Conservation (phyloP, 495 filamentous ascomycete genomes). For the Penicillium fimorum region DNA sequence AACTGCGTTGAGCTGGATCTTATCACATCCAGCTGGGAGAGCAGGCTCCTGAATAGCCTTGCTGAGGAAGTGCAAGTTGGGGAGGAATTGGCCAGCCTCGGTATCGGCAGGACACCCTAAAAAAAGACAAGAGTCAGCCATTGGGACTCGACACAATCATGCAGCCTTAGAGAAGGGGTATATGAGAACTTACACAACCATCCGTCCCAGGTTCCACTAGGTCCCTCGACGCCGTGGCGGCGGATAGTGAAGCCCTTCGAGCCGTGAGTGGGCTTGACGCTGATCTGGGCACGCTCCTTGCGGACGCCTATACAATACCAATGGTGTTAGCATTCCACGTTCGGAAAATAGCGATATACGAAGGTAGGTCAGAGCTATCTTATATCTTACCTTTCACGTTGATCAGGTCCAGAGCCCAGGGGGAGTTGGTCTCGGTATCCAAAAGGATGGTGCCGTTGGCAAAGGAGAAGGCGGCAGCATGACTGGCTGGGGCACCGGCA, state of each 20-base stretch:
- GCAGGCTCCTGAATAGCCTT: background rate
- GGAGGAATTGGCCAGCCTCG: slow-evolving; percentile 8
- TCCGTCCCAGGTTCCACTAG: slow-evolving; percentile 2
- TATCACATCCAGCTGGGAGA: slow-evolving; percentile 9
- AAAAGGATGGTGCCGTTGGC: slow-evolving; percentile 19
- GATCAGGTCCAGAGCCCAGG: slow-evolving; percentile 23
- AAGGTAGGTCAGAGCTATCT: background rate
- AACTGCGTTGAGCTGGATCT: slow-evolving; percentile 8
- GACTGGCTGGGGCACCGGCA: slow-evolving; percentile 3
- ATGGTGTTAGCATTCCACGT: background rate
- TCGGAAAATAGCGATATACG: background rate
- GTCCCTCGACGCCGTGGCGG: background rate
- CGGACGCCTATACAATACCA: background rate
- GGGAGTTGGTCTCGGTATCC: slow-evolving; percentile 9
- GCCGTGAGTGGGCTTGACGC: slow-evolving; percentile 8
- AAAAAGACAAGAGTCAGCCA: slow-evolving; percentile 4
- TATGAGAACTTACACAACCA: slow-evolving; percentile 8
- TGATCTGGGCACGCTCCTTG: slow-evolving; percentile 9
- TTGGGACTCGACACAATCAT: background rate
- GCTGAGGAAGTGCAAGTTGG: slow-evolving; percentile 11
- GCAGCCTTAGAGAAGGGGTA: background rate
- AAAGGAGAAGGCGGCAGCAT: slow-evolving; percentile 20
- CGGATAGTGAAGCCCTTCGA: slow-evolving; percentile 7
- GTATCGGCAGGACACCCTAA: slow-evolving; percentile 9
- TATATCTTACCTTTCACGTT: slow-evolving; percentile 9